A percentile compares a stretch with the other conserved stretches of the same genome.
phyloP scores from a whole-genome alignment of 2,329 filamentous ascomycete genomes.

The Sordariomycetes sp. region DNA sequence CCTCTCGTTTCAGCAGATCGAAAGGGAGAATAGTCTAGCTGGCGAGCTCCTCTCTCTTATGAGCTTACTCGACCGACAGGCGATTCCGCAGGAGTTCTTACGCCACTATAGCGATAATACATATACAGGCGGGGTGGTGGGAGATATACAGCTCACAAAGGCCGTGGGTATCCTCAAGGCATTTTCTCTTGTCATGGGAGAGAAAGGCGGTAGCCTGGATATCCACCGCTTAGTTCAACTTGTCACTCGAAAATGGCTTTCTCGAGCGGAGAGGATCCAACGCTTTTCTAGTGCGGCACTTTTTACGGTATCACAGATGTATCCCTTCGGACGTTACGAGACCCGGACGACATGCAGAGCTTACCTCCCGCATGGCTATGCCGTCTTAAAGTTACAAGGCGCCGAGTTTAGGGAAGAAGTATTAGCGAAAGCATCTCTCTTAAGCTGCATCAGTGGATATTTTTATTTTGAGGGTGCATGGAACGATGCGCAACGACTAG shows the following conservation, averaged over 20 bases:
- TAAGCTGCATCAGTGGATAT: too few species aligned
- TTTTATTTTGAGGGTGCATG: too few species aligned
- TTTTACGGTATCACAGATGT: too few species aligned
- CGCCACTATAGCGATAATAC: background rate
- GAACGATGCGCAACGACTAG: too few species aligned
- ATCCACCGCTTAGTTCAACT: conserved; percentile 24
- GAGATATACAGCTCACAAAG: conserved; percentile 4
- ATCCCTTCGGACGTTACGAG: too few species aligned
- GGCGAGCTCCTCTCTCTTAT: conserved; percentile 19
- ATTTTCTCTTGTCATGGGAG: conserved; percentile 14
- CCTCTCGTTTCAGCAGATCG: conserved; percentile 22
- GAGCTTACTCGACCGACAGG: conserved; percentile 17
- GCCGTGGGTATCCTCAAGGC: conserved; percentile 15
- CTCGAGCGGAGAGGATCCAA: too few species aligned
- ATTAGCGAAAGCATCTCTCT: too few species aligned
- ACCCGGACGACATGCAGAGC: too few species aligned
- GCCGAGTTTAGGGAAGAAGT: too few species aligned
- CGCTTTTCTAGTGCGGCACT: too few species aligned
- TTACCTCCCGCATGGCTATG: too few species aligned
- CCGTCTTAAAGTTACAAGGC: too few species aligned
- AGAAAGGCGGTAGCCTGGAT: conserved; percentile 8
- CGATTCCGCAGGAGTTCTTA: conserved; percentile 15
- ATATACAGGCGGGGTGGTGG: background rate
- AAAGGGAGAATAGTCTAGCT: conserved; percentile 13
- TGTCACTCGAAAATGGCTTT: conserved; percentile 19